Evolutionary conservation across 495 filamentous ascomycete genomes (phyloP).

Genomic region (Talaromyces trachyspermus): DNA sequence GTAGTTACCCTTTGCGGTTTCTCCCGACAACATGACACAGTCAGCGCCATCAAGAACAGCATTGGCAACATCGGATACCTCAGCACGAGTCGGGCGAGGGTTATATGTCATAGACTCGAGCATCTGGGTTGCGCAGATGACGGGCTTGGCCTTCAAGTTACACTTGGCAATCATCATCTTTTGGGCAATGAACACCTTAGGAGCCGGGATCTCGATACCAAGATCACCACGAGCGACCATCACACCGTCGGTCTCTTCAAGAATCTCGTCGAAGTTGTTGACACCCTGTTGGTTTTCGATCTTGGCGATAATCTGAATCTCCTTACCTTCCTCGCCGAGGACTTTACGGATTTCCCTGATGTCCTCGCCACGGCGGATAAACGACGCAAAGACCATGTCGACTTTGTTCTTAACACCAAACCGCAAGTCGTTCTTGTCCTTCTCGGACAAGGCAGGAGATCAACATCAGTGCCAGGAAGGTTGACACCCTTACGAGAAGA

Average conservation of each 20-base stretch:
- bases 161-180: constrained; percentile 99
- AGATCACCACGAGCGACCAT: constrained; percentile 99
- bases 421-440: constrained; percentile 84
- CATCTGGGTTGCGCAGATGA: constrained; percentile 90
- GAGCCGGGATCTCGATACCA: constrained; percentile 96
- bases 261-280: constrained; percentile 98
- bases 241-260: constrained; percentile 93
- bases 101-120: constrained; percentile 99
- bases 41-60: constrained; percentile 95
- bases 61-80: constrained; percentile 97
- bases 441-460: constrained; percentile 98
- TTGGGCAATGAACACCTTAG: constrained; percentile 97
- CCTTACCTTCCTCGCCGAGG: constrained; percentile 83
- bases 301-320: constrained; percentile 99
- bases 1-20: constrained; percentile 97
- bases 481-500: constrained; percentile 98
- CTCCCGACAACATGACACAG: constrained; percentile 98
- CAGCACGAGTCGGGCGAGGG: constrained; percentile 91
- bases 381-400: constrained; percentile 98
- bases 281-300: constrained; percentile 98
- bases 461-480: constrained; percentile 95
- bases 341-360: constrained; percentile 88
- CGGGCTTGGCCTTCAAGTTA: constrained; percentile 97
- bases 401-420: constrained; percentile 98
- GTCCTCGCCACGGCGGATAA: constrained; percentile 88